Base-by-base conservation (phyloP, 169 alveolate genomes). In the Eimeria necatrix region DNA sequence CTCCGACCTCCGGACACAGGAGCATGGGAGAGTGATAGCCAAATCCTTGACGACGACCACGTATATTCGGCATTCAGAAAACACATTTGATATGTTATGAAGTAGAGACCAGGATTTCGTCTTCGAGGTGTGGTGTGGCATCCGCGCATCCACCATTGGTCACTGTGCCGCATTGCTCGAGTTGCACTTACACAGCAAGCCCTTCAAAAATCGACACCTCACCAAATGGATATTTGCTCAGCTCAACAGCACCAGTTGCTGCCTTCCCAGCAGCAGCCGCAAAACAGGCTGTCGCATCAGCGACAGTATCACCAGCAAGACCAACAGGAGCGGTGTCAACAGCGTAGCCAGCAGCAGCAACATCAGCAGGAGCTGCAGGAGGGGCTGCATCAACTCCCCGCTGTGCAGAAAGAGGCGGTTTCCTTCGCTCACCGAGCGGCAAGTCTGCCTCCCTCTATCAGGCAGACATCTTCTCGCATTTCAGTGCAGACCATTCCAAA, bases 351-450 rank as follows among this genome's bases (percentile, higher is more conserved):
- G 90, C 73, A 81, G 26, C 74, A 81, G 64, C 90, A 53, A 52
- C 71, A 24, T n/a, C 90, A n/a, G 64, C 71, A 81, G 24, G 49
- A 81, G 53, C 71, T 49, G 26, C 71, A 81, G 22, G 73, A 81
- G 26, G 26, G 32, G 32, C 74, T 20, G 26, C 71, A 24, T 49
- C 90, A 49, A 53, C 48, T 64, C 41, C n/a, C 22, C 14, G 68
- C 4, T 18, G n/a, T 81, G 52, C 90, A 81, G 18, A 81, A 53
- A 81, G 90, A 81, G 52, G 90, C 90, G 4, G 52, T 49, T 3
- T 59, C 73, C 73, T 52, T 53, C 73, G 32, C 90, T 61, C 90
- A 81, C 48, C 7, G 90, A 81, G 90, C 90, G 26, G 71, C 90
- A 49, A 81, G 90, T 4, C 52, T 81, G 73, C 90, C 90, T 4